Evolutionary conservation across 176 grass and related monocot species (phyloP).

Genomic region (Aechmea fasciata): DNA sequence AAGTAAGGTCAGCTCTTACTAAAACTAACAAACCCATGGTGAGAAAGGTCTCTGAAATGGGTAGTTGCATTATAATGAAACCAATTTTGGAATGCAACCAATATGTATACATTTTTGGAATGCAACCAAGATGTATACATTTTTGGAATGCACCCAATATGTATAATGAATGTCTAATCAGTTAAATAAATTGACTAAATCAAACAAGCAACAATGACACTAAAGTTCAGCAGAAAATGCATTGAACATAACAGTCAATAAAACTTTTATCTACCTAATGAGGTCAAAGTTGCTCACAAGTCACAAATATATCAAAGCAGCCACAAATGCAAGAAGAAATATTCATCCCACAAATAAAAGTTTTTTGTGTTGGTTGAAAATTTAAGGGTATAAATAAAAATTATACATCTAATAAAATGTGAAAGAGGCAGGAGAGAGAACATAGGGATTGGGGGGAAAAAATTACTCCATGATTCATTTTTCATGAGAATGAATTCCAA

Average conservation of each 20-base stretch:
- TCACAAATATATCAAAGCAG: not conserved
- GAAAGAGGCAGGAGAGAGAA: not conserved
- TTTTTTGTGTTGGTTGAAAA: not conserved
- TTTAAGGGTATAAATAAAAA: not conserved
- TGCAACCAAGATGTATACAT: too few species aligned
- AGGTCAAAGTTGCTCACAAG: not conserved
- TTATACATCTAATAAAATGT: not conserved
- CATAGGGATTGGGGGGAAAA: not conserved
- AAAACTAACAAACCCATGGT: constrained; percentile 16
- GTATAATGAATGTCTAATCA: too few species aligned
- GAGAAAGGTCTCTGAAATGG: constrained; percentile 12
- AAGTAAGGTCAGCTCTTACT: constrained; percentile 81
- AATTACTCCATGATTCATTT: too few species aligned
- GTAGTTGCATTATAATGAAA: not conserved
- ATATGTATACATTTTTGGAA: too few species aligned
- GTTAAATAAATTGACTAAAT: too few species aligned
- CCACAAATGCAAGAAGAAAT: not conserved
- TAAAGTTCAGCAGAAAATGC: too few species aligned
- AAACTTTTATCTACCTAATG: too few species aligned
- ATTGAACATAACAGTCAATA: too few species aligned
- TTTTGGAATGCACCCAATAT: too few species aligned
- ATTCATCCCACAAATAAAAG: not conserved
- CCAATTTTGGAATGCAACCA: too few species aligned
- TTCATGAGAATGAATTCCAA: too few species aligned
- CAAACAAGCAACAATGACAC: too few species aligned